phyloP scores from a whole-genome alignment of 1,284 basidiomycete genomes.

The Butyriboletus appendiculatus region DNA sequence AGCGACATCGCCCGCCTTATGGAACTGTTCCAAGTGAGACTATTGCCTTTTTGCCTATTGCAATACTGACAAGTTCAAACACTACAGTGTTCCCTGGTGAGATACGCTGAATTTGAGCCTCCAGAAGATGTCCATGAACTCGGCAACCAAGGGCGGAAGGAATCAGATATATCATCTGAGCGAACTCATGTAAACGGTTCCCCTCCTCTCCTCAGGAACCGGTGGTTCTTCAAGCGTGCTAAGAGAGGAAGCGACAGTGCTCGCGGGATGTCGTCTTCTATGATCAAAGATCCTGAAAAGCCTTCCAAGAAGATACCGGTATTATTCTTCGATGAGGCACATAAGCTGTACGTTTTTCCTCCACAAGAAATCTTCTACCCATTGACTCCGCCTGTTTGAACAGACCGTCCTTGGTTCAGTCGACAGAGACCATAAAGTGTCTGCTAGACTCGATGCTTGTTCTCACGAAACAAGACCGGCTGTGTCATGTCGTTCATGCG shows the following conservation, averaged over 20 bases:
- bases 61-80: not conserved
- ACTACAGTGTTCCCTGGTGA: constrained; percentile 61
- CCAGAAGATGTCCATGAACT: constrained; percentile 32
- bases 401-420: constrained; percentile 73
- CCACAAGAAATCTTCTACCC: not conserved
- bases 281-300: constrained; percentile 37
- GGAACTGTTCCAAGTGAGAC: constrained; percentile 73
- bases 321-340: constrained; percentile 82
- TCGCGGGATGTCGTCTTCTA: constrained; percentile 32
- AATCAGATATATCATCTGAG: constrained; percentile 35
- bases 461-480: constrained; percentile 78
- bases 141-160: constrained; percentile 27
- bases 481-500: constrained; percentile 82
- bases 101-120: constrained; percentile 70
- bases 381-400: constrained; percentile 8
- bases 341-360: constrained; percentile 60
- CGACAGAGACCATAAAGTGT: constrained; percentile 77
- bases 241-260: constrained; percentile 30
- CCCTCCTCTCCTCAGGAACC: constrained; percentile 28
- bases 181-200: constrained; percentile 38
- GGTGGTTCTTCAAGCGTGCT: constrained; percentile 36
- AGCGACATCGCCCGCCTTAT: constrained; percentile 81
- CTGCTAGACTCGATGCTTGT: constrained; percentile 83
- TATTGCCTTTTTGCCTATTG: constrained; percentile 1
- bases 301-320: constrained; percentile 72